Evolutionary conservation across 139 green algal species (phyloP), one percentile per base, ranked within the genome.

Genomic region (Tetratostichococcus sp.): DNA sequence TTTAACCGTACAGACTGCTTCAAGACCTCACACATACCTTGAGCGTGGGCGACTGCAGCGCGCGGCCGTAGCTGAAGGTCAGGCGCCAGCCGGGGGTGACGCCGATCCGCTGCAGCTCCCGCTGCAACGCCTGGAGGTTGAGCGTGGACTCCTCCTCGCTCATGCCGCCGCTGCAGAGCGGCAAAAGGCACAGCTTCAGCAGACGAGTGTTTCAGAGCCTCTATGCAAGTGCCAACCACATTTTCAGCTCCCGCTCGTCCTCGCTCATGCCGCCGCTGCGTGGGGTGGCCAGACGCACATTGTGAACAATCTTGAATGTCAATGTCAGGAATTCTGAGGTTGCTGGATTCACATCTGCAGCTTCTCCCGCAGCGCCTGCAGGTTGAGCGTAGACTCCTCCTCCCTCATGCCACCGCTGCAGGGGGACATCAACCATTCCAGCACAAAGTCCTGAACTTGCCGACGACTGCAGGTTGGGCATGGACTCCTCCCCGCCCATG

Each of bases 1-100:
- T n/a, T n/a, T n/a, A n/a, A n/a, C n/a, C n/a, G n/a, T n/a, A n/a
- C n/a, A n/a, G n/a, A n/a, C n/a, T n/a, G n/a, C n/a, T n/a, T n/a
- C n/a, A n/a, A n/a, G n/a, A n/a, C n/a, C n/a, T n/a, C n/a, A n/a
- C n/a, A n/a, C n/a, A n/a, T n/a, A 80, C 79, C 71, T 85, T 85
- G 22, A 85, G 74, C 4, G 82, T 87, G 16, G 80, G 75, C 25
- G 78, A 84, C 76, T 97, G 93, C 50, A 98, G 86, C 2, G 94
- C 94, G 57, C 93, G 77, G 70, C 89, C 93, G 76, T 95, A 97
- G 31, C 81, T 92, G 86, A 97, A 98, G 30, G 94, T 96, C 23
- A 98, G 82, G n/a, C 83, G 80, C 94, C 94, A 98, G 26, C 94
- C 94, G 4, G 88, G 59, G 75, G 90, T 85, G 73, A 89, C 89